A percentile compares a stretch with the other conserved stretches of the same genome.
These are phyloP conservation scores for Buddleja alternifolia DNA, from an alignment of 257 asterid genomes.

Conservation along the genomic window DNA sequence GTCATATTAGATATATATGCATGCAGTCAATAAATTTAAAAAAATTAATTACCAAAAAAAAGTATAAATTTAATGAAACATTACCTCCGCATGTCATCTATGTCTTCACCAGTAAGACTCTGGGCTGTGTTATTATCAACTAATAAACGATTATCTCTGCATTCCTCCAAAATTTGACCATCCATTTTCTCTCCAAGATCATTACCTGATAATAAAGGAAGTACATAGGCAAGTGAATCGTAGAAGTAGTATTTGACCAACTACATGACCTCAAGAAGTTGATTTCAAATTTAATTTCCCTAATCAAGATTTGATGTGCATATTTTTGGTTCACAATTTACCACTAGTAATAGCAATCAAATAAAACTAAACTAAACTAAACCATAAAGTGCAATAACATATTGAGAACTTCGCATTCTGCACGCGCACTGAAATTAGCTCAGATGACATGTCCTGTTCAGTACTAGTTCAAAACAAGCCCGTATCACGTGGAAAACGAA, in stretches of 20 bases:
- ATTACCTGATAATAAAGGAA: conserved; percentile 49
- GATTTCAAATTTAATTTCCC: background rate
- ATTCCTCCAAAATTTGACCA: conserved; percentile 41
- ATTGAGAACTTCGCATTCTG: background rate
- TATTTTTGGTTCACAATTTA: background rate
- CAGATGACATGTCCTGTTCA: background rate
- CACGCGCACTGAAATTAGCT: background rate
- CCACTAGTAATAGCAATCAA: background rate
- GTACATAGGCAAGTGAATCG: conserved; percentile 26
- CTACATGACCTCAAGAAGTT: conserved; percentile 1
- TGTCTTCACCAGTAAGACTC: conserved; percentile 81
- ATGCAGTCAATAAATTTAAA: background rate
- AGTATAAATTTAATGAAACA: too few relatives aligned
- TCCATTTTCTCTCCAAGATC: conserved; percentile 47
- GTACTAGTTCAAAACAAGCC: background rate
- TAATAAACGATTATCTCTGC: conserved; percentile 80
- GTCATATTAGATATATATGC: background rate
- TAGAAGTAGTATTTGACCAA: background rate
- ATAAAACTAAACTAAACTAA: background rate
- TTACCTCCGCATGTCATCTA: conserved; percentile 80
- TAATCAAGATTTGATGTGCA: background rate
- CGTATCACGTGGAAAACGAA: background rate
- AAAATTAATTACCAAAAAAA: too few relatives aligned
- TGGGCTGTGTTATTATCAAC: conserved; percentile 94
- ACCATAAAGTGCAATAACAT: conserved; percentile 3